Percentiles rank a stretch among this genome's conserved stretches.
These are phyloP conservation scores for Eucalyptus viminalis DNA, from an alignment of 345 rosid genomes.

Conservation along the genomic window DNA sequence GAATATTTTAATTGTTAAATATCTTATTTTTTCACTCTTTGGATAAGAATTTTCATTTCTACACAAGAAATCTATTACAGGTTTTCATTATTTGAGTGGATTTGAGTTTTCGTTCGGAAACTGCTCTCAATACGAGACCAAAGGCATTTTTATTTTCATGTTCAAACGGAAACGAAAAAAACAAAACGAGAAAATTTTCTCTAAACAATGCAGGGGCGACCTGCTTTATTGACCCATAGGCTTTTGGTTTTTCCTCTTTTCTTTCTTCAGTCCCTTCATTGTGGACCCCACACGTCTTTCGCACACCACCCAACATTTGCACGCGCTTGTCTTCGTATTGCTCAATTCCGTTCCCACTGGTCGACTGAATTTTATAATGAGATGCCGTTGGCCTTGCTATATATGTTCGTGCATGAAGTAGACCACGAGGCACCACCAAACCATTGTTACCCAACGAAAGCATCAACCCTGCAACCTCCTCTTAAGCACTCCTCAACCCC, in stretches of 20 bases:
- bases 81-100: neutral
- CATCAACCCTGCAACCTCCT: neutral
- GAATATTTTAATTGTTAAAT: no score
- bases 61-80: neutral
- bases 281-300: neutral
- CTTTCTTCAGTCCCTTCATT: no score
- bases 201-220: neutral
- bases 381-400: neutral
- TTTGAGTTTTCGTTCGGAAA: neutral
- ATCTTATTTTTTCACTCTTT: neutral
- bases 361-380: neutral
- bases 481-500: neutral
- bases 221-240: accelerated
- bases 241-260: no score
- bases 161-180: accelerated
- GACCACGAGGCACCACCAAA: neutral
- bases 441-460: neutral
- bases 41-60: neutral
- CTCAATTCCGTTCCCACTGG: no score
- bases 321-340: no score
- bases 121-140: neutral
- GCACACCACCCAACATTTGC: neutral
- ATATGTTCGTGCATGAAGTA: accelerated
- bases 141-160: neutral
- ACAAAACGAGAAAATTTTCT: neutral